phyloP scores from a whole-genome alignment of 108 stramenopile genomes.

The Mayamaea pseudoterrestris region DNA sequence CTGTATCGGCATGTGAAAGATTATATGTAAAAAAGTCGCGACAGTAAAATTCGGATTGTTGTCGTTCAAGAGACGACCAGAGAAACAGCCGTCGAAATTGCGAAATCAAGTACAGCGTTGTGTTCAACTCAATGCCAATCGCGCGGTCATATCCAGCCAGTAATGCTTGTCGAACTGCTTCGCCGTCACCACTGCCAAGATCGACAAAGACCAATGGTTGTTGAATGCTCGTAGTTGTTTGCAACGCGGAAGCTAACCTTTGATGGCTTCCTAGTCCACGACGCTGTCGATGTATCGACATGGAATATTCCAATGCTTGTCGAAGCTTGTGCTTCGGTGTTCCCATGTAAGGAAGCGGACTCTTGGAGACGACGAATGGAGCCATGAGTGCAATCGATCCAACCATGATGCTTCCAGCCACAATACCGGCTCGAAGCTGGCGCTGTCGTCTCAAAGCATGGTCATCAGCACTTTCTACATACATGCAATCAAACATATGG shows the following conservation, averaged over 20 bases:
- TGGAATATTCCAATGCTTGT: slow-evolving; percentile 31
- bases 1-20: slow-evolving; percentile 15
- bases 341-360: slow-evolving; percentile 65
- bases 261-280: slow-evolving; percentile 5
- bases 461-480: too few relatives aligned
- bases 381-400: slow-evolving; percentile 36
- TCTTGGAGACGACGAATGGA: slow-evolving; percentile 49
- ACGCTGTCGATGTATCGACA: not conserved
- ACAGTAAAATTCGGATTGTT: not conserved
- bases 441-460: too few relatives aligned
- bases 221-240: not conserved
- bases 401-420: slow-evolving; percentile 25
- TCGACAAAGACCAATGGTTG: slow-evolving; percentile 34
- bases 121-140: slow-evolving; percentile 63
- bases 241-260: not conserved
- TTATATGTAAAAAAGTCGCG: not conserved
- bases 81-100: slow-evolving; percentile 36
- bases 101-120: slow-evolving; percentile 49
- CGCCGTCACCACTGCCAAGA: too few relatives aligned
- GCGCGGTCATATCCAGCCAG: slow-evolving; percentile 24
- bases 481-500: too few relatives aligned
- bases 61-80: slow-evolving; percentile 15
- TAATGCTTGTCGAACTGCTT: slow-evolving; percentile 51
- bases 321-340: slow-evolving; percentile 59
- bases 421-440: too few relatives aligned